phyloP scores from a whole-genome alignment of 257 asterid species.

The Echium plantagineum region DNA sequence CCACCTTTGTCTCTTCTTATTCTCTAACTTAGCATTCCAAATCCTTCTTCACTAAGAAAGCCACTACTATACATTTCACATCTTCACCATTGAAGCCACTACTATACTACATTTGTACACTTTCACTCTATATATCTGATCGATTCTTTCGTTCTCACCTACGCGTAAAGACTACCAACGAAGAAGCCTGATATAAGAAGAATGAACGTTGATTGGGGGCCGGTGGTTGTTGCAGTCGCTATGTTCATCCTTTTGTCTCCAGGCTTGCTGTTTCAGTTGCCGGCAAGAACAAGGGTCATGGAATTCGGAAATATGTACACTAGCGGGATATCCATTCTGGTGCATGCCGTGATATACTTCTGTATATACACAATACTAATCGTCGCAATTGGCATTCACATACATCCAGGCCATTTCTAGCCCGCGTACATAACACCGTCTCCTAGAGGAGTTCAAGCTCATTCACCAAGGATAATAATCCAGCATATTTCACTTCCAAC shows the following conservation, averaged over 20 bases:
- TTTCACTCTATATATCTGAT: background rate
- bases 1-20: conserved; percentile 28
- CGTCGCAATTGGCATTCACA: conserved; percentile 75
- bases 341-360: conserved; percentile 66
- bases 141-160: background rate
- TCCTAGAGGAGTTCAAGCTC: background rate
- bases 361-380: conserved; percentile 78
- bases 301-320: conserved; percentile 94
- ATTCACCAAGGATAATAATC: too few relatives aligned
- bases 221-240: conserved; percentile 84
- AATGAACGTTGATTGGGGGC: conserved; percentile 69
- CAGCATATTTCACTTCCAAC: background rate
- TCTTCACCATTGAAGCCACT: background rate
- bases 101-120: too few relatives aligned
- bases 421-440: background rate
- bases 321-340: conserved; percentile 70
- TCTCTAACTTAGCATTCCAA: conserved; percentile 46
- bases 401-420: conserved; percentile 32
- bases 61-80: conserved; percentile 7
- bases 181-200: conserved; percentile 3
- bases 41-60: conserved; percentile 64
- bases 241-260: conserved; percentile 84
- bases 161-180: background rate
- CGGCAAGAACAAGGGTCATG: conserved; percentile 65
- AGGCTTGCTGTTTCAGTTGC: conserved; percentile 76